Base-by-base conservation (phyloP, 2,329 filamentous ascomycete species). In the Colletotrichum godetiae region DNA sequence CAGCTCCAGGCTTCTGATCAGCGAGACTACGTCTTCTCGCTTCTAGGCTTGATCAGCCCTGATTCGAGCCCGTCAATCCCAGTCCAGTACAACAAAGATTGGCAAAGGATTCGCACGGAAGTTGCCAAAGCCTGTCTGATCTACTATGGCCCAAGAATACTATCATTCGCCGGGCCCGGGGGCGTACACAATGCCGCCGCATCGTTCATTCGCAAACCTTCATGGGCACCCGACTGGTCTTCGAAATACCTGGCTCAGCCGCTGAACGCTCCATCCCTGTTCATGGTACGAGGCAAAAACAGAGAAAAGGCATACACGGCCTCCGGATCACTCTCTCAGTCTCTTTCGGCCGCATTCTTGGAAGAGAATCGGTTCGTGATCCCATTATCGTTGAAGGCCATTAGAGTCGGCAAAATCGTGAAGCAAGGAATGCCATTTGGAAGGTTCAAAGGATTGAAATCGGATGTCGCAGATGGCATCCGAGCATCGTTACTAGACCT, bases 1-100 rank as follows among this genome's bases (percentile, higher is more conserved):
- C 64, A 59, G 6, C 64, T 67, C 10, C 64, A 67, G 24, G 64
- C 64, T n/a, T 67, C 64, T 2, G 64, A 67, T 15, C 55, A 33
- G 29, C 64, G 64, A 4, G 64, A 67, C 27, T 67, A 67, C 19
- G 64, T 67, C 10, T 67, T 67, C 31, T 55, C 64, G 10, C 35
- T 67, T 3, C 7, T 67, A n/a, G 35, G 64, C 24, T 22, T 67
- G 19, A 15, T 67, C 31, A 53, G 24, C 15, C 27, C 12, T 13
- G 11, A 52, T 4, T n/a, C 15, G 22, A 60, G 64, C 53, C 64
- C 64, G 2, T 8, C 12, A 6, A 52, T 67, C 10, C 24, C 19
- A 24, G 55, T 35, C n/a, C 35, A 67, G n/a, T 67, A 67, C 37
- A 59, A 35, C 55, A 52, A 67, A 8, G 37, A 59, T 27, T 67